A percentile compares a stretch with the other conserved stretches of the same genome.
Conservation (phyloP, 352 stramenopile genomes). For the Phytophthora aleatoria region DNA sequence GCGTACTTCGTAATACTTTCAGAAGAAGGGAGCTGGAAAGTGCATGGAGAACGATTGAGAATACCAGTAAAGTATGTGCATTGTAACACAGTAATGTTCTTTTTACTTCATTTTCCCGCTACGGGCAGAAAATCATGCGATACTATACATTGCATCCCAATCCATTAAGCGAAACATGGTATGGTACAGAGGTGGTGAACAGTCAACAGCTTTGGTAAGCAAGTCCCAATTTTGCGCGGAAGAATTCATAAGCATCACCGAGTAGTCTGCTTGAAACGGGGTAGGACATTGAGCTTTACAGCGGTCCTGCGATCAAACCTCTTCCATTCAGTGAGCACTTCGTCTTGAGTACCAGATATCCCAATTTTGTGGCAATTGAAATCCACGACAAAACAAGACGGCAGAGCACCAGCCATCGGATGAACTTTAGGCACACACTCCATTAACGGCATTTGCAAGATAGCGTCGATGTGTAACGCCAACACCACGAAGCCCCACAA, state of each 20-base stretch:
- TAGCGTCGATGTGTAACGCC: constrained; percentile 21
- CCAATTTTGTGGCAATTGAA: constrained; percentile 35
- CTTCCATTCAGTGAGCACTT: constrained; percentile 16
- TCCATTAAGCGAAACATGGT: constrained; percentile 7
- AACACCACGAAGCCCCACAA: constrained; percentile 29
- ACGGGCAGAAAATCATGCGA: too few species aligned
- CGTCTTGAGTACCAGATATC: constrained; percentile 2
- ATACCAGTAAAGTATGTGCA: too few species aligned
- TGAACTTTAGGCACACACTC: constrained; percentile 27
- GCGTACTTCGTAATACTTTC: too few species aligned
- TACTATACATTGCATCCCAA: constrained; percentile 5
- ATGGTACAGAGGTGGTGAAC: not conserved
- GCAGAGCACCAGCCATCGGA: constrained; percentile 33
- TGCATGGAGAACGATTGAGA: too few species aligned
- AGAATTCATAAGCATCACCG: constrained; percentile 20
- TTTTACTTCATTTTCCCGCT: too few species aligned
- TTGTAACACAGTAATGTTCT: too few species aligned
- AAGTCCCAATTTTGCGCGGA: constrained; percentile 22
- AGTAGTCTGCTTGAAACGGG: not conserved
- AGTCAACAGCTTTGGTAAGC: constrained; percentile 15
- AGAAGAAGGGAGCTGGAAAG: too few species aligned
- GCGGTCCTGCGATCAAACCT: constrained; percentile 31
- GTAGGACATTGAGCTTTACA: constrained; percentile 27
- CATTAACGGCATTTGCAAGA: not conserved
- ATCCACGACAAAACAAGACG: constrained; percentile 38